Evolutionary conservation across 1,284 basidiomycete genomes (phyloP).

Genomic region (Boletellus sp.): DNA sequence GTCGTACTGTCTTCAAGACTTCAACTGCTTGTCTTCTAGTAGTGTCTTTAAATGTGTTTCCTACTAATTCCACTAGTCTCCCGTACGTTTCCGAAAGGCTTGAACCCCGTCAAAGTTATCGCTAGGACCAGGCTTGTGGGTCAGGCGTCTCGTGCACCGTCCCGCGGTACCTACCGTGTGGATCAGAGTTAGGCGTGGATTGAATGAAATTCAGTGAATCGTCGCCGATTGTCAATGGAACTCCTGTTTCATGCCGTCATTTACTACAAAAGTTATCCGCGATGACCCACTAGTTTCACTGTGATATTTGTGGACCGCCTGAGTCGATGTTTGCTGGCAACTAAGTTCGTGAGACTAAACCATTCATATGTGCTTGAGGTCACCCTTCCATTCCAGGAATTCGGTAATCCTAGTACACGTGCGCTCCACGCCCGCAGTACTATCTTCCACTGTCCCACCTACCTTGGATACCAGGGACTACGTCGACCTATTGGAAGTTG

Average conservation of each 20-base stretch:
- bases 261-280: neutral
- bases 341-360: too few species aligned
- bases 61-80: neutral
- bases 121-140: slow-evolving; percentile 86
- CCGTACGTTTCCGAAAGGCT: too few species aligned
- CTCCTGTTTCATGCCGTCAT: slow-evolving; percentile 4
- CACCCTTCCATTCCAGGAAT: too few species aligned
- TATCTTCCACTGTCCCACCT: too few species aligned
- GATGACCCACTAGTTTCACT: neutral
- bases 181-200: slow-evolving; percentile 7
- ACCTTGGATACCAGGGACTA: too few species aligned
- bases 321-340: too few species aligned
- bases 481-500: too few species aligned
- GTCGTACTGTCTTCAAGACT: slow-evolving; percentile 98
- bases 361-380: too few species aligned
- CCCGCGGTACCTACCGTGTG: neutral
- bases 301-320: neutral
- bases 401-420: too few species aligned
- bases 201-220: too few species aligned
- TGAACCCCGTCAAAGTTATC: slow-evolving; percentile 66
- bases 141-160: slow-evolving; percentile 39
- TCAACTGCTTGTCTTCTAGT: slow-evolving; percentile 66
- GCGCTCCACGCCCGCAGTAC: too few species aligned
- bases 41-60: neutral
- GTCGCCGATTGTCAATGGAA: neutral